Percentiles rank a stretch among this genome's conserved stretches.
phyloP scores from a whole-genome alignment of 2,329 filamentous ascomycete species.

The Pseudogymnoascus sp. region DNA sequence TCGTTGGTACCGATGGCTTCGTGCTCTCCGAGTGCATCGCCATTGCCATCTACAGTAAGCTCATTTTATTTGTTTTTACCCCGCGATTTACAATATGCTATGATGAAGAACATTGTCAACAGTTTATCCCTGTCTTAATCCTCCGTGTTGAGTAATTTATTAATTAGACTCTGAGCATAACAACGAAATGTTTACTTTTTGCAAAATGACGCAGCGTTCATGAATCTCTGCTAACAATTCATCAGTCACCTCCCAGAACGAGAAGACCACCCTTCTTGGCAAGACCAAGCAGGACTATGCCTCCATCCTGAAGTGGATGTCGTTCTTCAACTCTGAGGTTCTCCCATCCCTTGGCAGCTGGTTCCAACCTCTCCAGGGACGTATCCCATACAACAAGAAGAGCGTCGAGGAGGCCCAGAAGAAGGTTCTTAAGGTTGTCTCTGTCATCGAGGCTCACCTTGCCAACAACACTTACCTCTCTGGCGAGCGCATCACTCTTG shows the following conservation, averaged over 20 bases:
- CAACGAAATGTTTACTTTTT: constrained; percentile 13
- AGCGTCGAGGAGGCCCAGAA: constrained; percentile 72
- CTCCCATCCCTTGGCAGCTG: constrained; percentile 66
- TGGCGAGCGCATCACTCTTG: constrained; percentile 93
- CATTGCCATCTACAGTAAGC: constrained; percentile 96
- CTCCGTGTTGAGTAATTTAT: constrained; percentile 72
- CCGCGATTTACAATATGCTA: constrained; percentile 18
- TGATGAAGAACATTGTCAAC: constrained; percentile 54
- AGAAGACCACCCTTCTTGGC: constrained; percentile 98
- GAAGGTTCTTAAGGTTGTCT: constrained; percentile 58
- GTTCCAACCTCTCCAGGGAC: constrained; percentile 80
- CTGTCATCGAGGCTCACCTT: constrained; percentile 79
- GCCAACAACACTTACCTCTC: constrained; percentile 92
- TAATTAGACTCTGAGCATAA: constrained; percentile 69
- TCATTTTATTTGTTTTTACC: constrained; percentile 13
- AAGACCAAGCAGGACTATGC: constrained; percentile 99
- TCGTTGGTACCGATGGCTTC: constrained; percentile 87
- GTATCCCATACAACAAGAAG: constrained; percentile 96
- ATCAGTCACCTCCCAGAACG: constrained; percentile 95
- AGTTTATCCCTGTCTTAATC: constrained; percentile 99
- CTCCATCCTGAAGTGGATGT: constrained; percentile 97
- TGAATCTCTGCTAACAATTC: constrained; percentile 20
- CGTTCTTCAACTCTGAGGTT: constrained; percentile 87
- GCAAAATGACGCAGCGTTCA: constrained; percentile 13
- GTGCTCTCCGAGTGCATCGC: constrained; percentile 83